Evolutionary conservation across 179 eudicot species (phyloP).

Genomic region (Silene noctiflora): DNA sequence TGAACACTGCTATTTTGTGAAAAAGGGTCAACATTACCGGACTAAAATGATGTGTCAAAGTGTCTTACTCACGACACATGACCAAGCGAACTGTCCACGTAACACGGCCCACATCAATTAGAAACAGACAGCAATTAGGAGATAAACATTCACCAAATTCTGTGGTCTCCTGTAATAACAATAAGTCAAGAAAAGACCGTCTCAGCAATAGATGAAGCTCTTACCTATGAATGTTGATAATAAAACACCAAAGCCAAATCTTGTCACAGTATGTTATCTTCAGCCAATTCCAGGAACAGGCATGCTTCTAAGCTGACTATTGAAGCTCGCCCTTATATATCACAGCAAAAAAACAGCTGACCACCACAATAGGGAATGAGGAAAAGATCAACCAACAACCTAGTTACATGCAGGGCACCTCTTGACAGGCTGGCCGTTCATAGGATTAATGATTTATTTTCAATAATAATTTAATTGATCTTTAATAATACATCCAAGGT

Average conservation of each 20-base stretch:
- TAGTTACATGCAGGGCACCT: constrained; percentile 25
- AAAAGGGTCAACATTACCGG: too few relatives aligned
- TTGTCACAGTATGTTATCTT: not conserved
- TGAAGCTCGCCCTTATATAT: constrained; percentile 1
- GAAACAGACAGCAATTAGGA: constrained; percentile 3
- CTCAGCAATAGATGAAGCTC: not conserved
- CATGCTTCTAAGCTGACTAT: not conserved
- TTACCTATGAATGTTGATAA: constrained; percentile 8
- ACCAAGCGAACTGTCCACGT: not conserved
- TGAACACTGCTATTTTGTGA: too few relatives aligned
- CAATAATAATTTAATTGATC: not conserved
- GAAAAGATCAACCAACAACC: constrained; percentile 7
- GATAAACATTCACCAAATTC: not conserved
- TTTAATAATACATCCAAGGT: too few relatives aligned
- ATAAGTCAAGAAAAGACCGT: not conserved
- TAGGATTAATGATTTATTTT: constrained; percentile 1
- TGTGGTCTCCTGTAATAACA: not conserved
- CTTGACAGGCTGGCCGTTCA: constrained; percentile 21
- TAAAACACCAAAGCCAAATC: constrained; percentile 1
- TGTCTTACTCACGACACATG: not conserved
- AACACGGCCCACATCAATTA: not conserved
- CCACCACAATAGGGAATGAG: not conserved
- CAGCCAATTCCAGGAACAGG: constrained; percentile 6
- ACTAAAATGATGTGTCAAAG: not conserved
- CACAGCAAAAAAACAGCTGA: constrained; percentile 23